Evolutionary conservation across 2,329 filamentous ascomycete species (phyloP).

Genomic region (Kalmusia sp.): DNA sequence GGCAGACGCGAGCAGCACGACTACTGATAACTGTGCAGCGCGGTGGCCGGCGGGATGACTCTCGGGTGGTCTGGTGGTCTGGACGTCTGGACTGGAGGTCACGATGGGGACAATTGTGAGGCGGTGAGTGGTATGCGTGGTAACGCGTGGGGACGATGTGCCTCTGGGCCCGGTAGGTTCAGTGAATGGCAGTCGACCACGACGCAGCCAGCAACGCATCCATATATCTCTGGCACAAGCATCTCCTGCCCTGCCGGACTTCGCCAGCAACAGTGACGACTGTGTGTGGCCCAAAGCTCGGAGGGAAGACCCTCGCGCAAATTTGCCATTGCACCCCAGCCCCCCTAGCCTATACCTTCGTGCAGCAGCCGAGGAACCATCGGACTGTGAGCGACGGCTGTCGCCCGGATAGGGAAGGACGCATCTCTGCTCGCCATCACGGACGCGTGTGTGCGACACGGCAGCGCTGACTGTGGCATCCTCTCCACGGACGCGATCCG

Average conservation of each 20-base stretch:
- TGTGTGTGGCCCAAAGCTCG: conserved; percentile 16
- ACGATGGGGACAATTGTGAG: conserved; percentile 36
- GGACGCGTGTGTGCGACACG: conserved; percentile 62
- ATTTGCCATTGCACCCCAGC: conserved; percentile 30
- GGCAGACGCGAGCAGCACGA: conserved; percentile 3
- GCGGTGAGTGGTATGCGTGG: conserved; percentile 40
- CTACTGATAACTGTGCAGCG: background rate
- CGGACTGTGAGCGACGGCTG: conserved; percentile 11
- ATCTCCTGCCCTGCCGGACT: conserved; percentile 56
- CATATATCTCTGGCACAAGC: conserved; percentile 63
- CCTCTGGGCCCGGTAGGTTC: conserved; percentile 17
- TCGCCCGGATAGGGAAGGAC: conserved; percentile 17
- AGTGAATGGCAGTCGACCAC: conserved; percentile 44
- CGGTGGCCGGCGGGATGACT: conserved; percentile 19
- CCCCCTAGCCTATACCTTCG: conserved; percentile 13
- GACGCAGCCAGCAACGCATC: conserved; percentile 59
- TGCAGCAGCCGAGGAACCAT: conserved; percentile 22
- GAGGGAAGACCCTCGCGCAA: conserved; percentile 15
- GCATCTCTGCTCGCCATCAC: conserved; percentile 17
- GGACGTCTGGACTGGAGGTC: conserved; percentile 29
- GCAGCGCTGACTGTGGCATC: conserved; percentile 60
- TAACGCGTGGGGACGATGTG: conserved; percentile 28
- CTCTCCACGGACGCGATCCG: background rate
- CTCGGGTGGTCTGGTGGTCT: conserved; percentile 29
- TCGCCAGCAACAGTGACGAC: conserved; percentile 39